phyloP scores from a whole-genome alignment of 768 basidiomycete species.

The Pulveroboletus ravenelii region DNA sequence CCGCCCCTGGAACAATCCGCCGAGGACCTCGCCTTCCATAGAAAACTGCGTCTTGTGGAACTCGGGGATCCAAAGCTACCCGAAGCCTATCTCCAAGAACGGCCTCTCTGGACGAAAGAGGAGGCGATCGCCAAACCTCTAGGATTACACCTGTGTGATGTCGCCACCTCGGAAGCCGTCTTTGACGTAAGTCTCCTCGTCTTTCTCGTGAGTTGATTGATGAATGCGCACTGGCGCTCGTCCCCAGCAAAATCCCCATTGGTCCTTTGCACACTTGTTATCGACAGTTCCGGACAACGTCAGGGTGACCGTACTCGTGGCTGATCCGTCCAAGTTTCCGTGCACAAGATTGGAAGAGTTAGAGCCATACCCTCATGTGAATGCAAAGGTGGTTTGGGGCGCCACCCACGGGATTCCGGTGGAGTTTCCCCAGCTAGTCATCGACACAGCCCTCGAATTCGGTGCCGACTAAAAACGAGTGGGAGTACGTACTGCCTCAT shows the following conservation, averaged over 20 bases:
- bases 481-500: too few relatives aligned
- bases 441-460: constrained; percentile 7
- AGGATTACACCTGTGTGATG: too few relatives aligned
- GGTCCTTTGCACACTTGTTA: constrained; percentile 16
- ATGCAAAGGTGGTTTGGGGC: constrained; percentile 2
- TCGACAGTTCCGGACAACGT: constrained; percentile 6
- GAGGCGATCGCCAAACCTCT: too few relatives aligned
- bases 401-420: constrained; percentile 12
- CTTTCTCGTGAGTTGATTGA: too few relatives aligned
- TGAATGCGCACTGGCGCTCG: not conserved
- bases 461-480: not conserved
- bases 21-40: too few relatives aligned
- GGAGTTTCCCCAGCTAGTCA: constrained; percentile 13
- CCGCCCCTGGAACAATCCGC: too few relatives aligned
- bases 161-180: not conserved
- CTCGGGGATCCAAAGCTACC: not conserved
- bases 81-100: too few relatives aligned
- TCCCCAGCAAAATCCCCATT: constrained; percentile 20
- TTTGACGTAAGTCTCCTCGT: constrained; percentile 8
- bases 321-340: constrained; percentile 6
- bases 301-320: constrained; percentile 7
- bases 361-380: constrained; percentile 3
- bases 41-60: not conserved
- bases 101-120: too few relatives aligned
- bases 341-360: constrained; percentile 1